phyloP scores from a whole-genome alignment of 495 filamentous ascomycete species.

The Evernia prunastri region DNA sequence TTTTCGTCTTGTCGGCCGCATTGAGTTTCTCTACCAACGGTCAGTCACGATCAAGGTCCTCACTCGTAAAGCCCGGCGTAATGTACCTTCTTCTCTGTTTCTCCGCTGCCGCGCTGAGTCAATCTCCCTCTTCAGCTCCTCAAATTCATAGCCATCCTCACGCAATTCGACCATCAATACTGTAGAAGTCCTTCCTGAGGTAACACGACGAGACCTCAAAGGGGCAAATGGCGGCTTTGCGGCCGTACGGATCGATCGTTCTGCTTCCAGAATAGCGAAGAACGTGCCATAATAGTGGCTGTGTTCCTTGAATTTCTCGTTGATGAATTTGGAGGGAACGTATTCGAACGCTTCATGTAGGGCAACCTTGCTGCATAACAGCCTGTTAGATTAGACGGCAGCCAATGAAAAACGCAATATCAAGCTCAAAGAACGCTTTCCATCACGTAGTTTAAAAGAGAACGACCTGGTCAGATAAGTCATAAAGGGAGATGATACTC shows the following conservation, averaged over 20 bases:
- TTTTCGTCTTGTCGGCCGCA: conserved; percentile 33
- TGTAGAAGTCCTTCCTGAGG: conserved; percentile 17
- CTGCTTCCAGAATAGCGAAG: conserved; percentile 37
- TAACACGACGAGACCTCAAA: conserved; percentile 26
- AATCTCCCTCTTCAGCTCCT: conserved; percentile 31
- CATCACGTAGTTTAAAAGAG: neutral
- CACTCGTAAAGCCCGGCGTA: neutral
- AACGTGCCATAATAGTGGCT: conserved; percentile 41
- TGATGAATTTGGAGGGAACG: conserved; percentile 42
- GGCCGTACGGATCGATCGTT: conserved; percentile 30
- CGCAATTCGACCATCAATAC: conserved; percentile 26
- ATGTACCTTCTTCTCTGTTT: conserved; percentile 26
- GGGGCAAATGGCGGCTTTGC: conserved; percentile 31
- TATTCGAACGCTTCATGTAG: conserved; percentile 43
- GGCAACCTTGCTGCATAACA: conserved; percentile 31
- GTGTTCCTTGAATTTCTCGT: conserved; percentile 35
- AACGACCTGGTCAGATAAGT: neutral
- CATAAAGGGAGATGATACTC: conserved; percentile 20
- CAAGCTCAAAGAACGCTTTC: neutral
- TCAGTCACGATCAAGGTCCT: neutral
- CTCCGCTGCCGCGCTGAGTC: conserved; percentile 30
- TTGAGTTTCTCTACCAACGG: conserved; percentile 18
- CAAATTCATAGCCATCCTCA: conserved; percentile 23
- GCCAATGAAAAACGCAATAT: neutral
- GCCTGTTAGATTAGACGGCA: neutral